A percentile compares a stretch with the other conserved stretches of the same genome.
These are phyloP conservation scores for Flaveria floridana DNA, from an alignment of 140 eudicot species.

Conservation along the genomic window DNA sequence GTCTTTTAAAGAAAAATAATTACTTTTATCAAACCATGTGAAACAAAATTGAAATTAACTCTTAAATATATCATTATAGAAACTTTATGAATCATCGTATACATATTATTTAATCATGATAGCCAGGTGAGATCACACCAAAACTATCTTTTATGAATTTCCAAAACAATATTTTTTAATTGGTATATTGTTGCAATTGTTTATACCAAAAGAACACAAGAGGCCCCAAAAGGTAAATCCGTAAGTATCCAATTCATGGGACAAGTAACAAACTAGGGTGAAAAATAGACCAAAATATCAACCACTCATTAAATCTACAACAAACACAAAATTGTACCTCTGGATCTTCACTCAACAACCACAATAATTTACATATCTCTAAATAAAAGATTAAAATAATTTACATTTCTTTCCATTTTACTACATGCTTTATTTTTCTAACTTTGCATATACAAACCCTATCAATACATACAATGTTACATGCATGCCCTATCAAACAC, in stretches of 20 bases:
- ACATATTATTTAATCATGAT: neutral
- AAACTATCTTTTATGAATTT: neutral
- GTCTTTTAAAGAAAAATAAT: no score
- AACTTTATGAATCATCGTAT: no score
- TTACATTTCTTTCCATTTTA: neutral
- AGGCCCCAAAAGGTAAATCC: constrained; percentile 30
- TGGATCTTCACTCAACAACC: constrained; percentile 13
- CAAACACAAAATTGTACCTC: constrained; percentile 27
- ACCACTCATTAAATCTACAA: constrained; percentile 17
- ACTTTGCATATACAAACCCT: neutral
- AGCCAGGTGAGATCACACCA: neutral
- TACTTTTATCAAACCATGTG: no score
- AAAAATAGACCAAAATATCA: constrained; percentile 26
- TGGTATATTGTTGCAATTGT: neutral
- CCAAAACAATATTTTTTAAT: neutral
- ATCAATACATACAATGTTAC: neutral
- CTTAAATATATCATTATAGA: no score
- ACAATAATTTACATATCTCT: neutral
- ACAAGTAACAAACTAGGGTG: constrained; percentile 30
- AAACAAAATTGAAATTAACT: no score
- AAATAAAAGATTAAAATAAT: neutral
- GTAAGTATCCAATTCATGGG: constrained; percentile 31
- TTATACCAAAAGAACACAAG: constrained; percentile 17
- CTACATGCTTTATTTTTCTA: neutral
- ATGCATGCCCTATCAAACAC: constrained; percentile 15